These are phyloP conservation scores for Phoma sp. DNA, from an alignment of 2,329 filamentous ascomycete species.

Conservation along the genomic window DNA sequence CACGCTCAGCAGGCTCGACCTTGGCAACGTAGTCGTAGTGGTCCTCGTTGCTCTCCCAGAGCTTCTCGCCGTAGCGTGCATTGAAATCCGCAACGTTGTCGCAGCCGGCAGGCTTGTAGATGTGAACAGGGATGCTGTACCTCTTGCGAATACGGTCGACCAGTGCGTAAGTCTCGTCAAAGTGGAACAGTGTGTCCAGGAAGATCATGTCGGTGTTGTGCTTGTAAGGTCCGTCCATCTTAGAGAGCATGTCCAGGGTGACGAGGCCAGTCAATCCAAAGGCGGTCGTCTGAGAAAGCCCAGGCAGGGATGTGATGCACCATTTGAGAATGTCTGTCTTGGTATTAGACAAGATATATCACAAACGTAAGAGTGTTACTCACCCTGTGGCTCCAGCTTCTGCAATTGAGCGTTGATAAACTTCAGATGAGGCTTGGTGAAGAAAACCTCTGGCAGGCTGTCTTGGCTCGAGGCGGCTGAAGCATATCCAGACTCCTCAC, in stretches of 20 bases:
- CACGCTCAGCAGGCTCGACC: constrained; percentile 92
- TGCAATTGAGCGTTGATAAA: constrained; percentile 91
- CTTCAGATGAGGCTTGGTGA: constrained; percentile 86
- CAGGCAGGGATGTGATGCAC: constrained; percentile 88
- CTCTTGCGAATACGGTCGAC: constrained; percentile 71
- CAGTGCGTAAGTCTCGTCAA: constrained; percentile 58
- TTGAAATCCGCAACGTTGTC: constrained; percentile 80
- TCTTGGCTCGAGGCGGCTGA: constrained; percentile 68
- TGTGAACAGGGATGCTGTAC: constrained; percentile 83
- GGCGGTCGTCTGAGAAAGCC: constrained; percentile 68
- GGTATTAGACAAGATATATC: constrained; percentile 31
- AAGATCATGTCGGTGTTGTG: constrained; percentile 60
- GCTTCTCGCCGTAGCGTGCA: constrained; percentile 75
- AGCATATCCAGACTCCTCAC: constrained; percentile 84
- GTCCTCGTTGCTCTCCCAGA: constrained; percentile 87
- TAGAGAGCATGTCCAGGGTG: constrained; percentile 72
- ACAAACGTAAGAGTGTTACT: constrained; percentile 26
- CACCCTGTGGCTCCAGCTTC: constrained; percentile 79
- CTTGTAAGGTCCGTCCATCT: constrained; percentile 68
- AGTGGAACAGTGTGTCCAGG: constrained; percentile 62
- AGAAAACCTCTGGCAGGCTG: constrained; percentile 76
- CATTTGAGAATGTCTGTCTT: constrained; percentile 81
- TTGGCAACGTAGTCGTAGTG: constrained; percentile 98
- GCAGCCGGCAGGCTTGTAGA: constrained; percentile 84
- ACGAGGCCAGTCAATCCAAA: constrained; percentile 60